Evolutionary conservation across 2,329 filamentous ascomycete genomes (phyloP), one percentile per base, ranked within the genome.

Genomic region (Colletotrichum higginsianum): DNA sequence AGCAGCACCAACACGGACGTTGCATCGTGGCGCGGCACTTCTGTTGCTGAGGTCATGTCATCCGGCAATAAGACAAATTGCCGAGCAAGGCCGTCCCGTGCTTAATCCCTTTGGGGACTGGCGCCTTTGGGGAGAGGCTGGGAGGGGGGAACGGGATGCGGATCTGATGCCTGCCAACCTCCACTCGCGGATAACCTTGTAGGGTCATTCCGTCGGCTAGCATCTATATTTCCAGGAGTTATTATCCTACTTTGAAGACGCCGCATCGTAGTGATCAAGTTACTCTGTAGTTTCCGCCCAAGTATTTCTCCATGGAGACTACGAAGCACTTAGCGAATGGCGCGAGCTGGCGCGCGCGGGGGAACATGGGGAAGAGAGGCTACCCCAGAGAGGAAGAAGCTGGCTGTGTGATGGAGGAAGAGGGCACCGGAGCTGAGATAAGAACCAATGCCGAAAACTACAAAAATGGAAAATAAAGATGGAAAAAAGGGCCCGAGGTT

Each of bases 1-100:
- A 30, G 38, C 21, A 65, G 46, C 53, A 70, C 46, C 53, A 68
- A 67, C 68, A 71, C 58, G n/a, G 68, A 71, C 53, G 46, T 53
- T 53, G 68, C 58, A 63, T 61, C 52, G 68, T 68, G 68, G 58
- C 58, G 65, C 58, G 65, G 68, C 38, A 53, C 13, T 52, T 47
- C 30, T 69, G 52, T 44, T 63, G 65, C 65, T 63, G 58, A 71
- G 68, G 65, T 71, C 50, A 64, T 63, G 65, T 71, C 50, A 64
- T 63, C 40, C 65, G 58, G 68, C 58, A 71, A 44, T 63, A 50
- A 13, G 47, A 42, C 21, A 50, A 49, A 64, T 49, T 71, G 44
- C 65, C 68, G 67, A 68, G 26, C 55, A 52, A 63, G 68, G 57
- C 64, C 67, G 52, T 71, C 57, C 23, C 35, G 18, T 55, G 68